Percentiles rank a stretch among this genome's conserved stretches.
Evolutionary conservation across 768 basidiomycete species (phyloP).

Genomic region (Tylopilus felleus): DNA sequence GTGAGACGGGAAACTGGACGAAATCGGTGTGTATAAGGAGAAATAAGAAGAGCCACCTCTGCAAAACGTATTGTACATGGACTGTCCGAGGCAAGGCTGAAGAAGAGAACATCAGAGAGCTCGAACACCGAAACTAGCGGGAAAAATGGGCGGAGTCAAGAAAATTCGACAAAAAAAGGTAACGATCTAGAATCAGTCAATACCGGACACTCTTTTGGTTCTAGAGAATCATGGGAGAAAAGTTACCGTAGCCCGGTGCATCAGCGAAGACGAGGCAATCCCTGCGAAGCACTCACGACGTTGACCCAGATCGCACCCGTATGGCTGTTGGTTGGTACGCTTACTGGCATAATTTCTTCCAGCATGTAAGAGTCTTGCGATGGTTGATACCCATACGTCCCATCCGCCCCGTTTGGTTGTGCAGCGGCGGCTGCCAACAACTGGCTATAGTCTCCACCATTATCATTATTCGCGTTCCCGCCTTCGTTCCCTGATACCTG

Average conservation of each 20-base stretch:
- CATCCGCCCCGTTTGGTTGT: slow-evolving; percentile 49
- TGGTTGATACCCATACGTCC: slow-evolving; percentile 51
- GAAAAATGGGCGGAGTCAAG: slow-evolving; percentile 2
- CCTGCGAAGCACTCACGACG: slow-evolving; percentile 38
- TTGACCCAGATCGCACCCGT: slow-evolving; percentile 41
- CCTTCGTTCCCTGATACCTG: slow-evolving; percentile 21
- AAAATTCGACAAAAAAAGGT: not conserved
- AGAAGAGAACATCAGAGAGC: not conserved
- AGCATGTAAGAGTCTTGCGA: slow-evolving; percentile 64
- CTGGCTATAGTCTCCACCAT: slow-evolving; percentile 44
- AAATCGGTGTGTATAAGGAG: slow-evolving; percentile 27
- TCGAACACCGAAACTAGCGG: slow-evolving; percentile 3
- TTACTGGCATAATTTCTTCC: slow-evolving; percentile 56
- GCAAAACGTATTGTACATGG: slow-evolving; percentile 22
- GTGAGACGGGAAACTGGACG: not conserved
- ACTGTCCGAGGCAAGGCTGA: slow-evolving; percentile 12
- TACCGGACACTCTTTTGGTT: slow-evolving; percentile 24
- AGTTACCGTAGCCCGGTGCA: slow-evolving; percentile 17
- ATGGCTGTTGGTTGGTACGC: slow-evolving; percentile 29
- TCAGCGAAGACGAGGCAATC: slow-evolving; percentile 32
- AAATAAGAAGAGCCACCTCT: slow-evolving; percentile 28
- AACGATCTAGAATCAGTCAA: slow-evolving; percentile 12
- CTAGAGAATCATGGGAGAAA: slow-evolving; percentile 12
- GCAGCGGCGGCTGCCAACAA: slow-evolving; percentile 58
- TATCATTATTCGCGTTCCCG: slow-evolving; percentile 17